A percentile compares a stretch with the other conserved stretches of the same genome.
phyloP scores from a whole-genome alignment of 495 filamentous ascomycete genomes.

The Aspergillus haitiensis region DNA sequence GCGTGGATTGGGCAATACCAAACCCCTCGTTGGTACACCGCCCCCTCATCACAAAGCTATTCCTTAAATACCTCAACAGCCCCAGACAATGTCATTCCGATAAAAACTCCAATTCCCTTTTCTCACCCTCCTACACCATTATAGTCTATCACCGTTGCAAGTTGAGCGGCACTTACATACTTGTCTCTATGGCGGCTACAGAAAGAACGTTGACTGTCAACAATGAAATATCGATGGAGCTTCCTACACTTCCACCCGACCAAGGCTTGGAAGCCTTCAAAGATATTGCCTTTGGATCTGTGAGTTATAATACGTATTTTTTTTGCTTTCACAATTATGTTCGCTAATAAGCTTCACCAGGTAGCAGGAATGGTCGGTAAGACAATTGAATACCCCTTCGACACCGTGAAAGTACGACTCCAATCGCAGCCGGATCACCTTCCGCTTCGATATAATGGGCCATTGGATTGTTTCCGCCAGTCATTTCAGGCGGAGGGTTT shows the following conservation, averaged over 20 bases:
- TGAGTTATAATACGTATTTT: slow-evolving; percentile 43
- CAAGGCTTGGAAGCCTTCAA: slow-evolving; percentile 69
- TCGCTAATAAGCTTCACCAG: slow-evolving; percentile 36
- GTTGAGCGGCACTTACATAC: slow-evolving; percentile 7
- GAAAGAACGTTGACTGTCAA: slow-evolving; percentile 43
- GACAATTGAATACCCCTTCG: slow-evolving; percentile 96
- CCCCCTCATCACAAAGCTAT: slow-evolving; percentile 23
- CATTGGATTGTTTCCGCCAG: slow-evolving; percentile 90
- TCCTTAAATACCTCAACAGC: slow-evolving; percentile 26
- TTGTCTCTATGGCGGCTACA: slow-evolving; percentile 41
- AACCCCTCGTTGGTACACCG: slow-evolving; percentile 42
- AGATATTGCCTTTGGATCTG: slow-evolving; percentile 81
- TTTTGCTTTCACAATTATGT: neutral
- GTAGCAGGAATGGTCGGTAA: slow-evolving; percentile 89
- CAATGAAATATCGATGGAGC: slow-evolving; percentile 44
- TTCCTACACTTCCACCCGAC: slow-evolving; percentile 47
- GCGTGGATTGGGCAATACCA: slow-evolving; percentile 29
- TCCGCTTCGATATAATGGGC: slow-evolving; percentile 80
- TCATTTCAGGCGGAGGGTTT: slow-evolving; percentile 71
- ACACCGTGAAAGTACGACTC: slow-evolving; percentile 87
- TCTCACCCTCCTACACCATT: slow-evolving; percentile 4
- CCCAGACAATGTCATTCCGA: slow-evolving; percentile 28
- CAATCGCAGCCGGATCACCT: slow-evolving; percentile 75
- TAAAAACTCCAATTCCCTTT: slow-evolving; percentile 12
- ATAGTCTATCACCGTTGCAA: slow-evolving; percentile 19